Evolutionary conservation across 2,329 filamentous ascomycete species (phyloP), one percentile per base, ranked within the genome.

Genomic region (Blumeriella jaapii): DNA sequence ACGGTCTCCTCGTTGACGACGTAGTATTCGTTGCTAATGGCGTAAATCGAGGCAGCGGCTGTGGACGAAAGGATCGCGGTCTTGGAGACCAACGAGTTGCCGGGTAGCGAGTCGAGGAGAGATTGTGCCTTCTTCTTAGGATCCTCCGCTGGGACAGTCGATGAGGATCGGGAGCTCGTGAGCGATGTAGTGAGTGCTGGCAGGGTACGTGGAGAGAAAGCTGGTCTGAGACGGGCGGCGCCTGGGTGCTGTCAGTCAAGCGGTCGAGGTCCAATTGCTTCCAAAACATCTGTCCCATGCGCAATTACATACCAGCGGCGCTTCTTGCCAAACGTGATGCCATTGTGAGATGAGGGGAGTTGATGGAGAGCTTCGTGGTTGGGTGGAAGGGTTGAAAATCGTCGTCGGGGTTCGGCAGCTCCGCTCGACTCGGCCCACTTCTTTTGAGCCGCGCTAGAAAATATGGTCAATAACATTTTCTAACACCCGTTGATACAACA

Each of bases 11-110:
- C 91, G 70, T 98, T 98, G 67, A 98, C 74, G 61, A 98, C 86
- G 67, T 95, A 96, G 71, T 96, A 86, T 76, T 98, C 91, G 69
- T 93, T 98, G 78, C 83, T 93, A 67, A 98, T 86, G 58, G 86
- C 91, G 60, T 91, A 93, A 62, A 93, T 74, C 57, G 83, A 87
- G 54, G 93, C 65, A 67, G 82, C 89, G 57, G 91, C 84, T 49
- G 81, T 80, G 55, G 85, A 87, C 59, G 89, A 96, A 57, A 98
- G 81, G 60, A 95, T 89, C 57, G 91, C 91, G 53, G 85, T 86
- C 80, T 98, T 98, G 64, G 85, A 93, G 59, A 93, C 68, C 49
- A 95, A 70, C 59, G 74, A 89, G 74, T 75, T 94, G 55, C 93
- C 91, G 56, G 91, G 91, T 36, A 98, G 74, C 47, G 87, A 70